Evolutionary conservation across 257 asterid species (phyloP), one percentile per base, ranked within the genome.

Genomic region (Galeopsis tetrahit): DNA sequence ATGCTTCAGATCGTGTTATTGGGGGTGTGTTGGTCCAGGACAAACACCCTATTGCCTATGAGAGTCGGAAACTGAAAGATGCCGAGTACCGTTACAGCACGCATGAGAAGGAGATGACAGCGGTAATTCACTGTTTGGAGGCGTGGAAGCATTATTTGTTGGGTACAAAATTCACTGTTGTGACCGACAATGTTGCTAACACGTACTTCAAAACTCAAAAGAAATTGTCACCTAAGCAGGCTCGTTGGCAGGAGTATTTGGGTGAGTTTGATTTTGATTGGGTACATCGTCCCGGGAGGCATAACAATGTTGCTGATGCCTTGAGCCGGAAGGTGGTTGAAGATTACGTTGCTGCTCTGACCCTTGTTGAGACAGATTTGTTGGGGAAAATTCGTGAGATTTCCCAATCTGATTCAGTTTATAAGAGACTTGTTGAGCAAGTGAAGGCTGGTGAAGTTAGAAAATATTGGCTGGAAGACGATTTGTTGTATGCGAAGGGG

Each of bases 11-110:
- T 6, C 32, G 33, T 3, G 66, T 49, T 0, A 17, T 65, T 2
- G 59, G 67, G 2, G 66, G 60, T 0, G 66, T 52, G 17, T 13
- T 73, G 6, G 59, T 73, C 2, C 72, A 64, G 9, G 59, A 49
- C 0, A 7, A 13, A 0, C 59, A 65, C 28, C 68, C 11, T 6
- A 14, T n/a, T 52, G 31, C 31, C 28, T 60, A 3, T 13, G 66
- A 34, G 13, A 60, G 31, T 1, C 10, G 28, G 6, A 60, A 60
- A 17, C 46, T 60, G 8, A 60, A 60, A 5, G 66, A 60, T 33
- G 28, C 2, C 2, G 44, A 60, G 44, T 4, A 4, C 9, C 9
- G 66, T 0, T 60, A 60, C 10, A 60, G 31, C 4, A 60, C 28
- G 4, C 66, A 60, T 34, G 66, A 60, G 5, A 60, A 60, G 28